Percentiles rank a stretch among this genome's conserved stretches.
Conservation (phyloP, 805 yeast species). For the Naumovozyma dairenensis region DNA sequence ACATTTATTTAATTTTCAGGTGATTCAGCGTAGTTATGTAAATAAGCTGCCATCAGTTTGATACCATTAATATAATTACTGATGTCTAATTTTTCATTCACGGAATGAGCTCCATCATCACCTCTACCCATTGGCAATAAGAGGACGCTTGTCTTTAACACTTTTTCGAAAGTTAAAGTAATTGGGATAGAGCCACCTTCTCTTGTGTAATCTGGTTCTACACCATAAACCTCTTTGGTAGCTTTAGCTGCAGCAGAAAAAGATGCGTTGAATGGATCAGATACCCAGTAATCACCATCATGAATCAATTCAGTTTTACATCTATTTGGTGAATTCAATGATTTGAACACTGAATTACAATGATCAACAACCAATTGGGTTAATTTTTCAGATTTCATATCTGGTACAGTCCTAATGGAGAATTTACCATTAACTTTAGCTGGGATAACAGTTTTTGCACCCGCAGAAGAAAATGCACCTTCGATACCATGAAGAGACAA, state of each 20-base stretch:
- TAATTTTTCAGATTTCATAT: conserved; percentile 72
- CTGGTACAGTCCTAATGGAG: conserved; percentile 94
- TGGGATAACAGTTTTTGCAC: conserved; percentile 98
- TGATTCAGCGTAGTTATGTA: conserved; percentile 66
- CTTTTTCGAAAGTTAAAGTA: conserved; percentile 85
- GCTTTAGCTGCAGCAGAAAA: conserved; percentile 93
- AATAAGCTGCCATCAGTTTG: conserved; percentile 86
- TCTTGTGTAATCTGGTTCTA: conserved; percentile 93
- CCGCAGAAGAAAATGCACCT: conserved; percentile 90
- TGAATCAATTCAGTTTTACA: conserved; percentile 69
- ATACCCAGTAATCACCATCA: conserved; percentile 94
- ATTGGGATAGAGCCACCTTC: conserved; percentile 99
- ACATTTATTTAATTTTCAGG: conserved; percentile 15
- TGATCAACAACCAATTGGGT: conserved; percentile 68
- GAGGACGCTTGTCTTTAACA: conserved; percentile 74
- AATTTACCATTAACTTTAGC: conserved; percentile 90
- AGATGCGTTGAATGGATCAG: conserved; percentile 85
- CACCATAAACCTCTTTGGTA: conserved; percentile 87
- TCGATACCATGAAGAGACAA: conserved; percentile 93
- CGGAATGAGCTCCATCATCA: conserved; percentile 98
- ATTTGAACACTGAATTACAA: conserved; percentile 54
- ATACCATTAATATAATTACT: conserved; percentile 87
- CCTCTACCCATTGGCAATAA: conserved; percentile 97
- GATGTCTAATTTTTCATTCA: conserved; percentile 87
- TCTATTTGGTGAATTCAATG: conserved; percentile 68